These are phyloP conservation scores for Leccinum aurantiacum DNA, from an alignment of 768 basidiomycete species.

Conservation along the genomic window DNA sequence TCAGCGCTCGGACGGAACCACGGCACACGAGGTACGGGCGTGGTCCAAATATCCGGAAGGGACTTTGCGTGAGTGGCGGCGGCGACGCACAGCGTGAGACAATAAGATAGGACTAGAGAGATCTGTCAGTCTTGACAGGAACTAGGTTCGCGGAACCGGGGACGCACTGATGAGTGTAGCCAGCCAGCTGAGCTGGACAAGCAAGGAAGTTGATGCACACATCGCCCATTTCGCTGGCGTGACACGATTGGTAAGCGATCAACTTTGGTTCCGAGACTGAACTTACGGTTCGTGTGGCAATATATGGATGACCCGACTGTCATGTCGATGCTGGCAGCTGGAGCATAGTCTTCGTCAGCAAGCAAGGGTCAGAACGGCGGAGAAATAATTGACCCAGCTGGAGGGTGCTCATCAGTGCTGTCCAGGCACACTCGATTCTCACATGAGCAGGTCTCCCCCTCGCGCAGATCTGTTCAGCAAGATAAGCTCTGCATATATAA, in stretches of 20 bases:
- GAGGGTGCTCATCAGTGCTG: conserved; percentile 45
- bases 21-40: conserved; percentile 48
- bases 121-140: neutral
- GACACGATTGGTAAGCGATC: conserved; percentile 3
- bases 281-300: conserved; percentile 39
- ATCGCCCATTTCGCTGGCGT: conserved; percentile 40
- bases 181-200: conserved; percentile 51
- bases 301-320: conserved; percentile 43
- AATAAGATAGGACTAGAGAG: conserved; percentile 50
- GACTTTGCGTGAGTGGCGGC: conserved; percentile 44
- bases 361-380: neutral
- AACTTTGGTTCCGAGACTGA: neutral
- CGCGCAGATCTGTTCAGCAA: conserved; percentile 39
- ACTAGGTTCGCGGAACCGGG: neutral
- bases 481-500: conserved; percentile 22
- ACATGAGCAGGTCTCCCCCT: conserved; percentile 42
- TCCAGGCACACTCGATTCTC: conserved; percentile 58
- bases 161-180: conserved; percentile 46
- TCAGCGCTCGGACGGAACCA: conserved; percentile 50
- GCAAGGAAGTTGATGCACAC: conserved; percentile 48
- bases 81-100: conserved; percentile 50
- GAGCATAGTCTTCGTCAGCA: neutral
- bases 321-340: conserved; percentile 50
- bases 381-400: conserved; percentile 37
- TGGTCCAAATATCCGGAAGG: conserved; percentile 52